Evolutionary conservation across 1,139 yeast genomes (phyloP), one percentile per base, ranked within the genome.

Genomic region (Candida tetrigidarum): DNA sequence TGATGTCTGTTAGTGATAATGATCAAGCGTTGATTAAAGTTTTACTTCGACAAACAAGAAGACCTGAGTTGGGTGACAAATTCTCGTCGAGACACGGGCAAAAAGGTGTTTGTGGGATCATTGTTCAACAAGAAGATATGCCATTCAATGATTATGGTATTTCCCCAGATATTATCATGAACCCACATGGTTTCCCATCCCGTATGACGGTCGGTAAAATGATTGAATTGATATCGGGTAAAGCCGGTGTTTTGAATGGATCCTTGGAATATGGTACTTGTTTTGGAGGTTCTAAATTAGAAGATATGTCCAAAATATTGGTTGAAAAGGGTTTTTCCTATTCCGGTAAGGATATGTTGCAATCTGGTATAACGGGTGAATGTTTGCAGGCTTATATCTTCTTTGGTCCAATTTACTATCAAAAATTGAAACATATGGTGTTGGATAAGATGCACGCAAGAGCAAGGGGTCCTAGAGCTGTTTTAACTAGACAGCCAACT

Each of bases 201-300:
- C 96, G 99, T 77, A 93, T 93, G 99, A 93, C 99, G 39, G 99
- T 93, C 20, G 99, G 99, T 50, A 93, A 93, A 66, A 93, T 93
- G 98, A 85, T 95, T 56, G 99, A 93, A 65, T 77, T 93, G 52
- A 87, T 93, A 22, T 87, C 97, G 26, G 99, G 99, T 56, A 93
- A 93, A 63, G 99, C 99, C 0, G 99, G 99, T 62, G 98, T 93
- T 30, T 70, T 93, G 54, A 88, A 89, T 56, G 99, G 99, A 5
- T 66, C 88, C 2, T 71, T 95, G 50, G 96, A 95, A 63, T 93
- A 93, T 58, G 99, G 99, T 59, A 93, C 99, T 0, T 95, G 99
- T 69, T 93, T 93, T 60, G 99, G 99, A 39, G 99, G 99, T 16
- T 89, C 97, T 15, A 86, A 91, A 60, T 76, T 95, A 44, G 96